These are phyloP conservation scores for Plasmodium berghei DNA, from an alignment of 169 alveolate genomes.

Conservation along the genomic window DNA sequence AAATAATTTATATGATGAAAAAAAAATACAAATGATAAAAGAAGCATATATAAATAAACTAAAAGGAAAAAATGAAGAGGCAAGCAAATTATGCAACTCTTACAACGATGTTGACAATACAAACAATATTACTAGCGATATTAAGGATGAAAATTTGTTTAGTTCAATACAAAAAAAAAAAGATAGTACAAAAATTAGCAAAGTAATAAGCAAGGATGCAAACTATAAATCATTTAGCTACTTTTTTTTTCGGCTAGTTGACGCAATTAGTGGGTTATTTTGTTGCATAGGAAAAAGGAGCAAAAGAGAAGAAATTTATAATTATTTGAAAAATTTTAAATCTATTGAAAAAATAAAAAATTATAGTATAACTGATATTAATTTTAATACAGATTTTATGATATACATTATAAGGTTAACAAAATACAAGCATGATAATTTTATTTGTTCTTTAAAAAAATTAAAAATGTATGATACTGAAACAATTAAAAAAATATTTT, in stretches of 20 bases:
- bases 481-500: conserved; percentile 29
- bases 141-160: neutral
- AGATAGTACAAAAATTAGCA: conserved; percentile 20
- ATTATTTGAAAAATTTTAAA: conserved; percentile 26
- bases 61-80: neutral
- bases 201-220: conserved; percentile 27
- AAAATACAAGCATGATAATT: conserved; percentile 39
- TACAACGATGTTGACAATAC: neutral
- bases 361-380: conserved; percentile 13
- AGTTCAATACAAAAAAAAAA: neutral
- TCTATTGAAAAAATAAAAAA: conserved; percentile 24
- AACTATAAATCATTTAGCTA: conserved; percentile 56
- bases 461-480: conserved; percentile 22
- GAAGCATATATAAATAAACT: neutral
- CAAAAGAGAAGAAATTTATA: conserved; percentile 53
- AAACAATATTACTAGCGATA: neutral
- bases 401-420: conserved; percentile 49
- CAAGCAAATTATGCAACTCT: neutral
- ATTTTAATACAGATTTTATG: conserved; percentile 38
- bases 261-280: conserved; percentile 60
- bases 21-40: conserved; percentile 1
- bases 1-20: conserved; percentile 14
- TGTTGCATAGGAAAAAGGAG: conserved; percentile 67
- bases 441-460: conserved; percentile 51
- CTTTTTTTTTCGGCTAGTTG: conserved; percentile 56